phyloP scores from a whole-genome alignment of 345 rosid genomes.

The Toxicodendron radicans region DNA sequence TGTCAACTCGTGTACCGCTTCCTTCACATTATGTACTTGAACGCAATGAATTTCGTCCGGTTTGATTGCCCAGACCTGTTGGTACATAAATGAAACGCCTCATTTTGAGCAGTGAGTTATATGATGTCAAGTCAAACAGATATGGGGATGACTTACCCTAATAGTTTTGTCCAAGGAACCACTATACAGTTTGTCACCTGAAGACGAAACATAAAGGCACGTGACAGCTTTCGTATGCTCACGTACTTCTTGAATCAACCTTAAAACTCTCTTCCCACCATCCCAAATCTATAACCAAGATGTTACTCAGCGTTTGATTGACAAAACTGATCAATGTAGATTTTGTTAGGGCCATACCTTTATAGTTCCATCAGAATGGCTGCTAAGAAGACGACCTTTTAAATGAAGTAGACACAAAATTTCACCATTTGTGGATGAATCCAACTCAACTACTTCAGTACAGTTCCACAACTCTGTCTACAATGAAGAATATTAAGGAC shows the following conservation, averaged over 20 bases:
- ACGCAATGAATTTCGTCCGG: conserved; percentile 52
- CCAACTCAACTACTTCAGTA: conserved; percentile 40
- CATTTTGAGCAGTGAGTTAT: too few species aligned
- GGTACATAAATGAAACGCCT: background rate
- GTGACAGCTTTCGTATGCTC: conserved; percentile 65
- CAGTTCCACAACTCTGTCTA: conserved; percentile 67
- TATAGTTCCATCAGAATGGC: conserved; percentile 74
- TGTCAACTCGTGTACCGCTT: conserved; percentile 44
- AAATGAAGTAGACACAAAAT: conserved; percentile 47
- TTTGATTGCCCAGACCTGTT: conserved; percentile 59
- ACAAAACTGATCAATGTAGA: background rate
- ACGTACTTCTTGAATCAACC: conserved; percentile 51
- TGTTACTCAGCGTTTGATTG: background rate
- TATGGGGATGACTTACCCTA: conserved; percentile 37
- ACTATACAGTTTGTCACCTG: conserved; percentile 57
- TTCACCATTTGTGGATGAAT: conserved; percentile 50
- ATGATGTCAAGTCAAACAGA: background rate
- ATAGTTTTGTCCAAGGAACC: conserved; percentile 69
- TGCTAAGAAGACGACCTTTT: conserved; percentile 49
- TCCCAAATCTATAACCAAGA: conserved; percentile 51
- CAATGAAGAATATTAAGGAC: background rate
- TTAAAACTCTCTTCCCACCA: conserved; percentile 42
- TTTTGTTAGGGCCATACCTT: conserved; percentile 39
- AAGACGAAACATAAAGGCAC: conserved; percentile 47
- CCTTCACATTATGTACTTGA: conserved; percentile 68